Percentiles rank a stretch among this genome's conserved stretches.
Evolutionary conservation across 2,329 filamentous ascomycete genomes (phyloP).

Genomic region (Helminthosporium solani): DNA sequence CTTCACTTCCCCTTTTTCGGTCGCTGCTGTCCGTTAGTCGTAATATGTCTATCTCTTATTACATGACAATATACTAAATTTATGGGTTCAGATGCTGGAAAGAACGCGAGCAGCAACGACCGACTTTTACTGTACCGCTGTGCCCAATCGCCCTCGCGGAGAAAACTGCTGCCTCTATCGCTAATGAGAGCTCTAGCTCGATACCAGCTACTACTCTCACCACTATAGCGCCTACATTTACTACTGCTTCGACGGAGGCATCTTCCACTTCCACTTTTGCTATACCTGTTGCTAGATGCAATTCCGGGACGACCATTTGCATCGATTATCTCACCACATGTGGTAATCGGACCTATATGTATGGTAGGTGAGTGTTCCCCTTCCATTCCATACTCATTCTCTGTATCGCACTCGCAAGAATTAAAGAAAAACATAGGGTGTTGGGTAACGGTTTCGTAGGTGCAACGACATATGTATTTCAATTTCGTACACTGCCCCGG

Average conservation of each 20-base stretch:
- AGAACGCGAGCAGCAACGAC: constrained; percentile 4
- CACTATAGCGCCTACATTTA: constrained; percentile 1
- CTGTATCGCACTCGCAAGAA: no score
- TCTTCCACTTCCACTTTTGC: not conserved
- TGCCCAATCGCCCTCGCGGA: constrained; percentile 1
- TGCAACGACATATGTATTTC: constrained; percentile 5
- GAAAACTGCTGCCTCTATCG: not conserved
- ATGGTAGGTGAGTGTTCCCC: constrained; percentile 6
- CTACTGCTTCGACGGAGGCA: not conserved
- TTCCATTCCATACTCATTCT: not conserved
- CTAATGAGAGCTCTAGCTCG: not conserved
- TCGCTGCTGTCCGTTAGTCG: not conserved
- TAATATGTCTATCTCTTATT: not conserved
- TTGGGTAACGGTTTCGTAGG: not conserved
- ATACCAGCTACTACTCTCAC: not conserved
- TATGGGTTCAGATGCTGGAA: constrained; percentile 7
- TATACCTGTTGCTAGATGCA: not conserved
- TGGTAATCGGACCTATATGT: not conserved
- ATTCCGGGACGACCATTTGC: constrained; percentile 3
- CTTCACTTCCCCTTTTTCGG: not conserved
- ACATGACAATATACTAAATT: not conserved
- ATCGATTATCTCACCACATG: constrained; percentile 6
- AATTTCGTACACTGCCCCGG: not conserved
- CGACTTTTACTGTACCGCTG: constrained; percentile 8
- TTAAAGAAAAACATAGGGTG: not conserved